Base-by-base conservation (phyloP, 495 filamentous ascomycete species). In the Podospora pseudocomata region DNA sequence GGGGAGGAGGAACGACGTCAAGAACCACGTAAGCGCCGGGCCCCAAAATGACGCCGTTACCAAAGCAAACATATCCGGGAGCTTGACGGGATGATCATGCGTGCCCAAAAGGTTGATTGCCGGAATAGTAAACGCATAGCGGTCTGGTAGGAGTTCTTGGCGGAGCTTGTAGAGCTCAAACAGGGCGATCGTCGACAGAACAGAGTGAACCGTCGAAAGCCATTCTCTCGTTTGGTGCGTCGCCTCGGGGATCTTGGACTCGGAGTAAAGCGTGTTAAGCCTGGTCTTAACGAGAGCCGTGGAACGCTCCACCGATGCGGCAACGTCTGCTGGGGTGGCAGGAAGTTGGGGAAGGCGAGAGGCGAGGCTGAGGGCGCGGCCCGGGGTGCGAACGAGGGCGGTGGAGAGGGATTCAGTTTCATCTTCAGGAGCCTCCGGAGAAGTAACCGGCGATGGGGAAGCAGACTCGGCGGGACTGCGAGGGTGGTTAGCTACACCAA, bases 1-100 rank as follows among this genome's bases (percentile, higher is more conserved):
- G 4, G 95, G 95, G 68, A 94, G 62, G 16, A 90, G 30, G 18
- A 93, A 69, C 72, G 85, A 88, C 3, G 92, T 94, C 30, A 90
- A 74, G 2, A 86, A 70, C 94, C 96, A 99, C 26, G 95, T 82
- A 11, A 87, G 81, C 34, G 91, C 87, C 0, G 93, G 90, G 0
- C 83, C 86, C 95, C 95, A 99, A 83, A 97, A 97, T 0, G 81
- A 82, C 30, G 83, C 74, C 3, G 90, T 92, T 9, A 97, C 76
- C n/a, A 97, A 78, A 1, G 88, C 78, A 73, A 96, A 96, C 63
- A 96, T 77, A 74, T 99, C 92, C 0, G 94, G 94, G 32, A 93
- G 73, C 67, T 85, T 84, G 66, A 97, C 80, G 5, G 83, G 72
- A 32, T 82, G 77, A 23, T 82, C 78, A 3, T 72, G 65, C 6